These are phyloP conservation scores for Oidium heveae DNA, from an alignment of 2,329 filamentous ascomycete species.

Conservation along the genomic window DNA sequence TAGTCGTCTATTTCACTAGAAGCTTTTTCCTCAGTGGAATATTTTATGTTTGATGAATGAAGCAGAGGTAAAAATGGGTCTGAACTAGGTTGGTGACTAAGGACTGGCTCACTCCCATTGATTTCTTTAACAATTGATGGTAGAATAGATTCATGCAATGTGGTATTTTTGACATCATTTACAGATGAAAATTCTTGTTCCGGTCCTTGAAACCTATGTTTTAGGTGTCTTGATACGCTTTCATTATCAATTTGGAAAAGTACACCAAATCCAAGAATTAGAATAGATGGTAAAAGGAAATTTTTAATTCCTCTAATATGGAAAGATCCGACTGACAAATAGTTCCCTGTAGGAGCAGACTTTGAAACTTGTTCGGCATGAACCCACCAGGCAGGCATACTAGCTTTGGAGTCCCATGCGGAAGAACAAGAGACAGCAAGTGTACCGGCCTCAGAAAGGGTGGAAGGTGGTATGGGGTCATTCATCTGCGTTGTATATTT, in stretches of 20 bases:
- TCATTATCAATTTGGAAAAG: conserved; percentile 77
- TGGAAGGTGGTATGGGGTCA: conserved; percentile 75
- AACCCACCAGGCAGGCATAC: conserved; percentile 94
- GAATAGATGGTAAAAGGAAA: conserved; percentile 62
- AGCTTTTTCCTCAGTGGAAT: neutral
- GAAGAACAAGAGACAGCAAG: conserved; percentile 63
- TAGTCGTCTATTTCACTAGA: neutral
- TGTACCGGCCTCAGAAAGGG: conserved; percentile 69
- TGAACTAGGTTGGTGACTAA: conserved; percentile 9
- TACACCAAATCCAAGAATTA: conserved; percentile 68
- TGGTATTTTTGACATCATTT: neutral
- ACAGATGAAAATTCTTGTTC: neutral
- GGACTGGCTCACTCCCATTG: neutral
- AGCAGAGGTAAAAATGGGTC: conserved; percentile 8
- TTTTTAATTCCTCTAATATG: conserved; percentile 72
- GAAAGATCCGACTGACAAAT: conserved; percentile 54
- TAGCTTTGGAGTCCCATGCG: conserved; percentile 90
- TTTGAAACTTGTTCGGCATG: conserved; percentile 77
- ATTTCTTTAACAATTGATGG: conserved; percentile 8
- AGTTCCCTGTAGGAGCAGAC: conserved; percentile 54
- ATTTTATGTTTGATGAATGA: neutral
- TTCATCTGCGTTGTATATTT: conserved; percentile 56
- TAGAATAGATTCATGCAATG: neutral
- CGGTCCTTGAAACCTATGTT: conserved; percentile 34
- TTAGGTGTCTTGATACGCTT: conserved; percentile 57